A percentile compares a stretch with the other conserved stretches of the same genome.
Conservation (phyloP, 164 flowering plant species). For the Litsea cubeba region DNA sequence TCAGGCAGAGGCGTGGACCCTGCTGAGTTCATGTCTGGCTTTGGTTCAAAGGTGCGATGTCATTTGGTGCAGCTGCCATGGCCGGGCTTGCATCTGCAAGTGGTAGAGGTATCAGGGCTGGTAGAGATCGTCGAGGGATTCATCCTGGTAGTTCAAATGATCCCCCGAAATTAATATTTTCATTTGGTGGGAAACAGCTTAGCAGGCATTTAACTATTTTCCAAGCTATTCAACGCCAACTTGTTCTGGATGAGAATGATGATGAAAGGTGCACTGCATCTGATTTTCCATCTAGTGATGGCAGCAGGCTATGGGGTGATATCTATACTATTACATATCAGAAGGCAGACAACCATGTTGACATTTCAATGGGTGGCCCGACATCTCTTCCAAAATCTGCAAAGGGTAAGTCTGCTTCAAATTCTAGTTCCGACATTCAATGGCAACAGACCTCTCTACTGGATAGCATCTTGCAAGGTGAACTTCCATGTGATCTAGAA, state of each 20-base stretch:
- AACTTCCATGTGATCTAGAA: constrained; percentile 92
- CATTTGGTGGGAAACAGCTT: constrained; percentile 86
- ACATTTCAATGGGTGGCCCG: constrained; percentile 42
- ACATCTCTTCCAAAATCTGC: constrained; percentile 49
- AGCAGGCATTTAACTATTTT: constrained; percentile 81
- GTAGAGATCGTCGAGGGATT: constrained; percentile 79
- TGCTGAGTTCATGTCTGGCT: constrained; percentile 57
- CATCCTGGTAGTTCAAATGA: constrained; percentile 55
- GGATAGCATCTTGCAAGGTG: constrained; percentile 88
- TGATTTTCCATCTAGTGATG: constrained; percentile 76
- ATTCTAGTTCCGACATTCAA: constrained; percentile 39
- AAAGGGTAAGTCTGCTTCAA: constrained; percentile 47
- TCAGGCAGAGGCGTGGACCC: constrained; percentile 51
- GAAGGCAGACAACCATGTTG: constrained; percentile 65
- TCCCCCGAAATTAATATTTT: constrained; percentile 69
- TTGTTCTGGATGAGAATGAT: constrained; percentile 82
- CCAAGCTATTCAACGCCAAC: constrained; percentile 92
- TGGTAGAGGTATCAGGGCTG: constrained; percentile 70
- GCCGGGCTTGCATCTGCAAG: constrained; percentile 83
- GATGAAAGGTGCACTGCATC: constrained; percentile 62
- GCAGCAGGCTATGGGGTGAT: constrained; percentile 80
- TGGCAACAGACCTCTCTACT: constrained; percentile 58
- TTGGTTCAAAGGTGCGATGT: constrained; percentile 81
- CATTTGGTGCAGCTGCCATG: constrained; percentile 98
- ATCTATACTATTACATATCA: constrained; percentile 86